A percentile compares a stretch with the other conserved stretches of the same genome.
phyloP scores from a whole-genome alignment of 1,284 basidiomycete species.

The Singerocomus inundabilis region DNA sequence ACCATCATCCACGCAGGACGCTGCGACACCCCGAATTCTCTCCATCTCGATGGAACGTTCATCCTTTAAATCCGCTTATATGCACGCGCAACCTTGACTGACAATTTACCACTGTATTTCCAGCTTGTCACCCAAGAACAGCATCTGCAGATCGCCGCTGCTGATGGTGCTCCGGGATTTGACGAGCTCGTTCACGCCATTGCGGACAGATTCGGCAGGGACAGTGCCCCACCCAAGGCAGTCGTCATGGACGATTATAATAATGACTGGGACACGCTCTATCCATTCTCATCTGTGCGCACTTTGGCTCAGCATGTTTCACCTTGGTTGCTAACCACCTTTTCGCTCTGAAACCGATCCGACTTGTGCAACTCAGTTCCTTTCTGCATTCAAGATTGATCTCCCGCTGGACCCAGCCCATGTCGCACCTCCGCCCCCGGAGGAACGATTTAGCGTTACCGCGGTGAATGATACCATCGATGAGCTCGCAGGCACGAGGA shows the following conservation, averaged over 20 bases:
- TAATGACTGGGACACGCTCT: conserved; percentile 83
- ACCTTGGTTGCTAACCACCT: conserved; percentile 4
- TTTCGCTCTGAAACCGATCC: background rate
- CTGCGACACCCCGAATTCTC: background rate
- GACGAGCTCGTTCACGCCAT: conserved; percentile 61
- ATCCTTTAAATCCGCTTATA: background rate
- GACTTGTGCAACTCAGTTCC: conserved; percentile 48
- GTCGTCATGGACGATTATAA: conserved; percentile 68
- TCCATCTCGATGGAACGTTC: background rate
- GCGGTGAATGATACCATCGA: conserved; percentile 64
- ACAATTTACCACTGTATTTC: background rate
- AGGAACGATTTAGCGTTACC: conserved; percentile 54
- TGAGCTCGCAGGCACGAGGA: conserved; percentile 60
- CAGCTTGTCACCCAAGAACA: conserved; percentile 75
- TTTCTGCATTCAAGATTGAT: conserved; percentile 74
- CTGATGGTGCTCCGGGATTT: conserved; percentile 83
- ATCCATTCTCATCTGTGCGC: conserved; percentile 78
- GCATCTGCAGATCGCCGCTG: conserved; percentile 79
- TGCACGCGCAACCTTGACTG: background rate
- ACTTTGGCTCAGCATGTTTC: conserved; percentile 4
- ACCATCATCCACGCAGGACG: background rate
- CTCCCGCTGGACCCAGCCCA: conserved; percentile 54
- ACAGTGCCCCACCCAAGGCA: conserved; percentile 41
- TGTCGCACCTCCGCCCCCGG: conserved; percentile 48
- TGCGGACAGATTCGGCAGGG: conserved; percentile 55